Evolutionary conservation across 139 green algal genomes (phyloP), one percentile per base, ranked within the genome.

Genomic region (Marvania coccoides): DNA sequence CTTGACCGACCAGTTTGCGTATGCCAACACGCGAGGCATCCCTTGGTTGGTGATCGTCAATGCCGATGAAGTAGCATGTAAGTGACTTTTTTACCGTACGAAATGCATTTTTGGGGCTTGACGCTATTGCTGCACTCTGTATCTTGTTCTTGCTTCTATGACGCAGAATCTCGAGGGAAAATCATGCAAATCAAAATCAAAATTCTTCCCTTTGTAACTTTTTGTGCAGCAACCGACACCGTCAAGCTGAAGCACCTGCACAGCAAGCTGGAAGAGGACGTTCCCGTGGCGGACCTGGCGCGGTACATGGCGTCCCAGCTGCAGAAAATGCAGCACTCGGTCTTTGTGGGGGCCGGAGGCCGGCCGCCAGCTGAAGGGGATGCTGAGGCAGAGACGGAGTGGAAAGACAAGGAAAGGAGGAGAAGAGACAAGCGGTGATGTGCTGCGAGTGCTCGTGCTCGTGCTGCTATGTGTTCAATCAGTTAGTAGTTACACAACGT

Each of bases 1-100:
- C 42, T 53, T 87, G 45, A 87, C 77, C 0, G 81, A 83, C 37
- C 88, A 96, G 79, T 95, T 91, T 72, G 85, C 90, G 67, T 90
- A 88, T 47, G 88, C 87, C 0, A 65, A 75, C 24, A 56, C 33
- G 6, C 67, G 75, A 9, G 73, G 74, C 51, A 87, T 90, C 33
- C 67, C 76, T 10, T 92, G 81, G 77, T 76, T 96, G 42, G 86
- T 92, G 47, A 87, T 90, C 29, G 65, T 95, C 8, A 65, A 87
- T 28, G 67, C 39, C 6, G 51, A 45, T 38, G 23, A 24, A 53
- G n/a, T 39, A 56, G 62, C 13, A 5, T 13, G 45, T 6, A 5
- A 9, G 12, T 23, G 28, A 31, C 8, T 34, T 30, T 24, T 29
- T 8, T 13, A 10, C 24, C n/a, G 30, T n/a, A 19, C 12, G 12